Evolutionary conservation across 805 yeast genomes (phyloP).

Genomic region (Kluyveromyces starmeri): DNA sequence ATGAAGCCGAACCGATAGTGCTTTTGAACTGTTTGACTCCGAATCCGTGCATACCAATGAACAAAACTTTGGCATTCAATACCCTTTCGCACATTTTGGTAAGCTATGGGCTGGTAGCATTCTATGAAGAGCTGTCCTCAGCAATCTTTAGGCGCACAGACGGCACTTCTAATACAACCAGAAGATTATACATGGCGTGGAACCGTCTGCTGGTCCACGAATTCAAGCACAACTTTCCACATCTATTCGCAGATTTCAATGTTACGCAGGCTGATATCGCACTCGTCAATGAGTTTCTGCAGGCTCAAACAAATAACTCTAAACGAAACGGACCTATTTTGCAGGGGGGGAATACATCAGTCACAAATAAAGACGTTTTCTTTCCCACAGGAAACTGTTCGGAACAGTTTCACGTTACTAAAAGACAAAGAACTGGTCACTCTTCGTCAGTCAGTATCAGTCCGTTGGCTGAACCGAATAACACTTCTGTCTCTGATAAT

Average conservation of each 20-base stretch:
- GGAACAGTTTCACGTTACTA: constrained; percentile 1
- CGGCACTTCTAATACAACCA: not conserved
- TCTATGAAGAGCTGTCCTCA: constrained; percentile 17
- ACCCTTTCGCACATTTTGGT: constrained; percentile 15
- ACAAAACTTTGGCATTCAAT: constrained; percentile 20
- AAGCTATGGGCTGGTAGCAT: constrained; percentile 16
- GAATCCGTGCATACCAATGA: constrained; percentile 19
- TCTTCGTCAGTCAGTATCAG: not conserved
- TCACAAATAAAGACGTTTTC: not conserved
- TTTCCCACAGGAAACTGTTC: too few species aligned
- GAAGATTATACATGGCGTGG: constrained; percentile 17
- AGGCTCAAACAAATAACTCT: not conserved
- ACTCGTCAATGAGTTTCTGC: constrained; percentile 2
- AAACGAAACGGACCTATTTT: not conserved
- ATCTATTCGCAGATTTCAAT: constrained; percentile 12
- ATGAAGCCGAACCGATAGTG: constrained; percentile 14
- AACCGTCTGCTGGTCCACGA: constrained; percentile 24
- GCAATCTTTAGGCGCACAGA: constrained; percentile 10
- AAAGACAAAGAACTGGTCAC: constrained; percentile 2
- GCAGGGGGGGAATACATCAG: not conserved
- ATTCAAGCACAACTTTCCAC: constrained; percentile 24
- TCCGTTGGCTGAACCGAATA: not conserved
- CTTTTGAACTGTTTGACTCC: constrained; percentile 25
- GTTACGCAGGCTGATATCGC: not conserved
- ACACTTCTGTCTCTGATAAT: not conserved